Percentiles rank a stretch among this genome's conserved stretches.
phyloP scores from a whole-genome alignment of 106 monocot genomes.

The Dendrobium chrysotoxum region DNA sequence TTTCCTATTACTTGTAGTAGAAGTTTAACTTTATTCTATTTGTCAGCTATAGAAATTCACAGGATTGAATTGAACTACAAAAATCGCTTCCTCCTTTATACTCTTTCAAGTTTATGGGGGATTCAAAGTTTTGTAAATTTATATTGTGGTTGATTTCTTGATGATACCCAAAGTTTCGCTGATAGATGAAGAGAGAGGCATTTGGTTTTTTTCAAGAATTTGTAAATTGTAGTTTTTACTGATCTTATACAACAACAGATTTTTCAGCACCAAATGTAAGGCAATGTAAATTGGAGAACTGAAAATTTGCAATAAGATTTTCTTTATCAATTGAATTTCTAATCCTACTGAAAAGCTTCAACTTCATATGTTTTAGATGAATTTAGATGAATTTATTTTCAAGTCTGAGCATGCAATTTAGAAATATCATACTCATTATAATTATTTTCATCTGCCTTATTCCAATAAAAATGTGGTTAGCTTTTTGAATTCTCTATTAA shows the following conservation, averaged over 20 bases:
- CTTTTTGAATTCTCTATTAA: too few relatives aligned
- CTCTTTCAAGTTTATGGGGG: background rate
- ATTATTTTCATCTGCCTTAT: background rate
- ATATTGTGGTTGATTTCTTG: background rate
- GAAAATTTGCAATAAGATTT: background rate
- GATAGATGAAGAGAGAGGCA: slow-evolving; percentile 27
- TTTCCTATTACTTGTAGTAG: background rate
- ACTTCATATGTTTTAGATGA: background rate
- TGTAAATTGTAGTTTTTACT: slow-evolving; percentile 78
- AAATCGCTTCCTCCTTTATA: background rate
- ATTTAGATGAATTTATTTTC: background rate
- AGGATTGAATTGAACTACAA: slow-evolving; percentile 1
- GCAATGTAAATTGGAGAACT: background rate
- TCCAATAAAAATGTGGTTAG: too few relatives aligned
- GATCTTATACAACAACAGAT: slow-evolving; percentile 7
- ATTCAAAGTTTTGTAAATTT: slow-evolving; percentile 5
- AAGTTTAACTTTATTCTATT: background rate
- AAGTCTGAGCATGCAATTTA: background rate
- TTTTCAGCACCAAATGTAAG: background rate
- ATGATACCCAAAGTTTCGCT: slow-evolving; percentile 9
- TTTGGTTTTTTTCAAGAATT: slow-evolving; percentile 30
- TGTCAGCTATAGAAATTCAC: background rate
- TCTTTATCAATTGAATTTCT: background rate
- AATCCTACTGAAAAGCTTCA: background rate
- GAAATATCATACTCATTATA: background rate